Conservation (phyloP, 305 asterid species). For the Coffea humblotiana region DNA sequence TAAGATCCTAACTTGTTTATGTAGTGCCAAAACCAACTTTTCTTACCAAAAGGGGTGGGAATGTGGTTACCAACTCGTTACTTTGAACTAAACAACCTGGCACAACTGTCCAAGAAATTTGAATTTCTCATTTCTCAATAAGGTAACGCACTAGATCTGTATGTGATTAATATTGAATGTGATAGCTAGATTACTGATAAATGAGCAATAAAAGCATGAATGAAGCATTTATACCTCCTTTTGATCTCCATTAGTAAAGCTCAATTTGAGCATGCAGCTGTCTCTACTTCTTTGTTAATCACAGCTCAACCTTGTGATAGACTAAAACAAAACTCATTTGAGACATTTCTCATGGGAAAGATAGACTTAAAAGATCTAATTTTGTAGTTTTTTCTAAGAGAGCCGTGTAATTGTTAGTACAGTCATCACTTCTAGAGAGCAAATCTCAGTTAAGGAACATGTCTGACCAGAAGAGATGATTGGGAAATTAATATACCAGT, state of each 20-base stretch:
- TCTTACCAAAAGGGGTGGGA: background rate
- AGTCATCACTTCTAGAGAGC: constrained; percentile 1
- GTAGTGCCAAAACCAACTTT: background rate
- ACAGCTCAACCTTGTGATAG: background rate
- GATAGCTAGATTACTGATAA: background rate
- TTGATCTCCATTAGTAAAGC: background rate
- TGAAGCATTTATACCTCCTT: background rate
- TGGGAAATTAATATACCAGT: background rate
- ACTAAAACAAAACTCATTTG: background rate
- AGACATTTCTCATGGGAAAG: background rate
- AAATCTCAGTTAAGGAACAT: background rate
- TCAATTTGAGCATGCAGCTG: background rate
- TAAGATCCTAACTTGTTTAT: background rate
- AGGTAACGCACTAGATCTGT: background rate
- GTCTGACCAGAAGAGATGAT: background rate
- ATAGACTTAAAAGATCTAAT: background rate
- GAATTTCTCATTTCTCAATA: background rate
- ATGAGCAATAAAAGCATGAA: background rate
- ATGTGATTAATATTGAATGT: background rate
- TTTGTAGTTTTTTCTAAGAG: background rate
- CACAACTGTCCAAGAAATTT: background rate
- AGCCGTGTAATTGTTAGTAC: background rate
- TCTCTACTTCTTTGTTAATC: background rate
- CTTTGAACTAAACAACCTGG: background rate
- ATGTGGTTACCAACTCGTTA: background rate